These are phyloP conservation scores for Chenopodium formosanum DNA, from an alignment of 148 eudicot species.

Conservation along the genomic window DNA sequence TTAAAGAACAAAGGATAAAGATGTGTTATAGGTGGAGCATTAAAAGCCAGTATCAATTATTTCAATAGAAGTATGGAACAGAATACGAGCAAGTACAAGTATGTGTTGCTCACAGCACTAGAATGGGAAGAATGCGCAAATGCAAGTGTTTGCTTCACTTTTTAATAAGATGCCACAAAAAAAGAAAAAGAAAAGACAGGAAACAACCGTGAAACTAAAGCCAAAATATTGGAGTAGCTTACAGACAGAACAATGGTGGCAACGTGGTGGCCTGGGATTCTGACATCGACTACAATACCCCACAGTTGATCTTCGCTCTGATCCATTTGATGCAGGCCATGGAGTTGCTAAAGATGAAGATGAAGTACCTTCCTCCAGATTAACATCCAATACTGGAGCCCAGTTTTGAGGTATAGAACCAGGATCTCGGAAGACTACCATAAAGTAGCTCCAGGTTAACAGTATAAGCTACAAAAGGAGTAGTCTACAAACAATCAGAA, in stretches of 20 bases:
- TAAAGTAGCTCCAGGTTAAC: conserved; percentile 79
- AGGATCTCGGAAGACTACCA: conserved; percentile 83
- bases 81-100: background rate
- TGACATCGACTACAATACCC: conserved; percentile 63
- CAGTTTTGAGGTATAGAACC: conserved; percentile 92
- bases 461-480: conserved; percentile 70
- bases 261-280: conserved; percentile 90
- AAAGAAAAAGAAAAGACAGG: background rate
- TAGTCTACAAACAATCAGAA: conserved; percentile 31
- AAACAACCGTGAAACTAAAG: background rate
- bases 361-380: conserved; percentile 54
- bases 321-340: conserved; percentile 46
- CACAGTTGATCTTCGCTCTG: conserved; percentile 40
- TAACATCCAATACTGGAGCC: conserved; percentile 50
- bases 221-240: conserved; percentile 30
- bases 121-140: background rate
- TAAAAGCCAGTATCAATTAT: background rate
- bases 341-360: conserved; percentile 33
- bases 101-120: background rate
- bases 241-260: conserved; percentile 98
- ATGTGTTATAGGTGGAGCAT: background rate
- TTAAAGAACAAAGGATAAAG: background rate
- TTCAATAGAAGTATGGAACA: background rate
- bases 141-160: background rate
- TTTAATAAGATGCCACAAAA: background rate